Percentiles rank a stretch among this genome's conserved stretches.
These are phyloP conservation scores for Penicillium angulare DNA, from an alignment of 495 filamentous ascomycete species.

Conservation along the genomic window DNA sequence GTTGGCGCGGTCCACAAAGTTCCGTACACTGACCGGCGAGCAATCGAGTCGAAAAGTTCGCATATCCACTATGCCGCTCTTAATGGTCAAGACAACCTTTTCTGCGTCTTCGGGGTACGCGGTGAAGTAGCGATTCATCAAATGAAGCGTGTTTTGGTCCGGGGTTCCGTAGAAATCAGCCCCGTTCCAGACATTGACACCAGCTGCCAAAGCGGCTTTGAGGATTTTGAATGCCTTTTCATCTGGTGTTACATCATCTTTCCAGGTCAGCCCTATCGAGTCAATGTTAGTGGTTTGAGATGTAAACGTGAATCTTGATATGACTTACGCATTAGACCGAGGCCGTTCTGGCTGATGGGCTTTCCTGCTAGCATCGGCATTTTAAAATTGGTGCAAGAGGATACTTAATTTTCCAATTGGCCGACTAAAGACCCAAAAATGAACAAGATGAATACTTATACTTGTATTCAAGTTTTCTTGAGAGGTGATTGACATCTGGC, in stretches of 20 bases:
- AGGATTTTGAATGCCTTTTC: conserved; percentile 61
- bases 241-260: conserved; percentile 45
- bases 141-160: conserved; percentile 48
- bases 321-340: conserved; percentile 29
- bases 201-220: conserved; percentile 56
- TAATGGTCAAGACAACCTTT: conserved; percentile 64
- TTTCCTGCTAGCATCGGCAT: conserved; percentile 21
- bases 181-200: conserved; percentile 50
- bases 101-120: conserved; percentile 66
- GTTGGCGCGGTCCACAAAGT: conserved; percentile 55
- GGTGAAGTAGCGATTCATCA: conserved; percentile 65
- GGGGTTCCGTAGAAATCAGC: conserved; percentile 38
- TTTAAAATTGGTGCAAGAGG: background rate
- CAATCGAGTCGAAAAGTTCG: conserved; percentile 37
- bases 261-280: conserved; percentile 26
- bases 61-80: conserved; percentile 50
- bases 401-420: background rate
- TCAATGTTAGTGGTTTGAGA: background rate
- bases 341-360: conserved; percentile 15
- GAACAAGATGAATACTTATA: background rate
- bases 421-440: background rate
- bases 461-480: background rate
- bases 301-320: too few species aligned
- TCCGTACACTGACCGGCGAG: conserved; percentile 47
- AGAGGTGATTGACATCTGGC: background rate